A percentile compares a stretch with the other conserved stretches of the same genome.
Conservation (phyloP, 108 stramenopile species). For the Pseudonitzschia multistriata region DNA sequence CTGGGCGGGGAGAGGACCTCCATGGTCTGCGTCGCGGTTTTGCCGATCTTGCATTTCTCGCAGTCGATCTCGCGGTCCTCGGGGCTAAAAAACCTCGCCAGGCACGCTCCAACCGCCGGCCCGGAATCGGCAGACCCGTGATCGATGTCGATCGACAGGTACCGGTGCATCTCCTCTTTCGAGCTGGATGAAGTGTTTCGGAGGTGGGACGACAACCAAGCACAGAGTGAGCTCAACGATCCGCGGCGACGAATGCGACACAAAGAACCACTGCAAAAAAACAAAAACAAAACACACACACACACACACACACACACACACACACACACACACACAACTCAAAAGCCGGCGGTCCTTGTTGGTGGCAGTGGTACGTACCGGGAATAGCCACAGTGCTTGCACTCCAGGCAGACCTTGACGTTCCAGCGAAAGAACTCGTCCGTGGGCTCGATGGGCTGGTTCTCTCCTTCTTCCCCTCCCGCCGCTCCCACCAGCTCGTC, state of each 20-base stretch:
- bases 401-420: constrained; percentile 65
- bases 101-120: constrained; percentile 47
- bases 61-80: constrained; percentile 82
- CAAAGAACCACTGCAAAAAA: too few species aligned
- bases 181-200: constrained; percentile 30
- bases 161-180: constrained; percentile 76
- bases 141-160: constrained; percentile 67
- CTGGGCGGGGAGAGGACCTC: constrained; percentile 59
- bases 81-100: constrained; percentile 65
- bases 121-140: constrained; percentile 1
- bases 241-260: too few species aligned
- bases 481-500: constrained; percentile 45
- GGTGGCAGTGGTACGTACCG: background rate
- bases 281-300: background rate
- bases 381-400: constrained; percentile 69
- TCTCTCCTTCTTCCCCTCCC: constrained; percentile 1
- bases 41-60: constrained; percentile 75
- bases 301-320: background rate
- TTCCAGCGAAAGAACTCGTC: constrained; percentile 71
- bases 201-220: background rate
- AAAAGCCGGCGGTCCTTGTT: background rate
- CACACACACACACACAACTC: background rate
- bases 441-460: constrained; percentile 38
- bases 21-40: constrained; percentile 61
- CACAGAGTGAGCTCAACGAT: too few species aligned